phyloP scores from a whole-genome alignment of 2,329 filamentous ascomycete species.

The Ceratocystis albifundus region DNA sequence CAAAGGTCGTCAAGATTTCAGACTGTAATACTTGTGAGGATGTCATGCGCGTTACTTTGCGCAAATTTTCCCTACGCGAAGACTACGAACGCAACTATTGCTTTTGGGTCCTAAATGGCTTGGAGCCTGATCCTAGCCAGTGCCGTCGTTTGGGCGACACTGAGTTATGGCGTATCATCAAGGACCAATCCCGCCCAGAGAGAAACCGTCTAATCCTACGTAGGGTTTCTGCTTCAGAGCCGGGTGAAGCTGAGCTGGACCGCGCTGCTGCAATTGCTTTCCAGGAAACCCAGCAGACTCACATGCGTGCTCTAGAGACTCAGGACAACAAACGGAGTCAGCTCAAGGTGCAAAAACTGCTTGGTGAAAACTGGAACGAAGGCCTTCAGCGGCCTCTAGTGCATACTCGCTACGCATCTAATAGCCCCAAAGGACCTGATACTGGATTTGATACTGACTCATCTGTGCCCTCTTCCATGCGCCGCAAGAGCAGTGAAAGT shows the following conservation, averaged over 20 bases:
- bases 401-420: conserved; percentile 56
- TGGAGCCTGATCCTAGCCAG: conserved; percentile 69
- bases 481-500: conserved; percentile 33
- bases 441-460: conserved; percentile 33
- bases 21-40: conserved; percentile 87
- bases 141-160: conserved; percentile 75
- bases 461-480: conserved; percentile 35
- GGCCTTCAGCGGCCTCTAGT: conserved; percentile 68
- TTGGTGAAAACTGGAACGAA: conserved; percentile 76
- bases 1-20: conserved; percentile 86
- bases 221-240: conserved; percentile 85
- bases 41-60: conserved; percentile 76
- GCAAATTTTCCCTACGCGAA: conserved; percentile 78
- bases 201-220: conserved; percentile 81
- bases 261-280: conserved; percentile 79
- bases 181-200: conserved; percentile 72
- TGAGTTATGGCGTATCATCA: conserved; percentile 83
- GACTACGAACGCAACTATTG: conserved; percentile 92
- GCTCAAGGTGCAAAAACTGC: conserved; percentile 76
- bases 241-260: conserved; percentile 73
- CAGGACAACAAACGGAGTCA: conserved; percentile 63
- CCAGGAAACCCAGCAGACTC: conserved; percentile 70
- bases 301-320: conserved; percentile 50
- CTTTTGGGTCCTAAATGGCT: conserved; percentile 83
- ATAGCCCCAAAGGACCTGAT: conserved; percentile 38